Conservation (phyloP, 1,139 yeast species). For the Hyphopichia pseudoburtonii region DNA sequence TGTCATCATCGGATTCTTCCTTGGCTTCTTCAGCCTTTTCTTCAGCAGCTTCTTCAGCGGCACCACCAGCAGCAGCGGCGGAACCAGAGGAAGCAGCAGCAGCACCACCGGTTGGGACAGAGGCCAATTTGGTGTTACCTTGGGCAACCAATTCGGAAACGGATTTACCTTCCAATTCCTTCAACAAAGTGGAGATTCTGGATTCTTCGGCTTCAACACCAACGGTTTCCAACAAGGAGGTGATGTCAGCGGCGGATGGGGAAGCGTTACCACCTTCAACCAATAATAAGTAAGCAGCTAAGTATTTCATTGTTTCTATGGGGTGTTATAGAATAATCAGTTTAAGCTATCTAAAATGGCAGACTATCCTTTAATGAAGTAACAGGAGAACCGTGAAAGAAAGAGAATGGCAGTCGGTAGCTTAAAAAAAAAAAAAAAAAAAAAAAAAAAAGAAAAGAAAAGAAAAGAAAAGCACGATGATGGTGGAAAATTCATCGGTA, state of each 20-base stretch:
- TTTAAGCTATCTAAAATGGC: constrained; percentile 52
- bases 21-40: constrained; percentile 69
- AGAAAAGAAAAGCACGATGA: neutral
- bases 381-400: constrained; percentile 2
- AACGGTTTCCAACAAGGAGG: constrained; percentile 84
- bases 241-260: constrained; percentile 93
- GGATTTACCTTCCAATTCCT: constrained; percentile 93
- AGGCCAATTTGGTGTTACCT: constrained; percentile 93
- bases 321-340: constrained; percentile 63
- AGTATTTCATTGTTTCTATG: no score
- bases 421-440: neutral
- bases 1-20: constrained; percentile 53
- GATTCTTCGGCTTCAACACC: constrained; percentile 95
- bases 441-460: neutral
- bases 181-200: constrained; percentile 78
- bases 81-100: constrained; percentile 73
- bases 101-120: constrained; percentile 98
- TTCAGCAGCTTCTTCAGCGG: constrained; percentile 54
- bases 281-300: constrained; percentile 69
- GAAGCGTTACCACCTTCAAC: constrained; percentile 67
- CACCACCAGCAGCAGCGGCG: constrained; percentile 67
- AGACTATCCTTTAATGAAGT: constrained; percentile 54
- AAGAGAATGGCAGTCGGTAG: neutral
- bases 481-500: neutral
- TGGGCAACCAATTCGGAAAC: constrained; percentile 91